These are phyloP conservation scores for Monosporascus sp. DNA, from an alignment of 2,329 filamentous ascomycete genomes.

Conservation along the genomic window DNA sequence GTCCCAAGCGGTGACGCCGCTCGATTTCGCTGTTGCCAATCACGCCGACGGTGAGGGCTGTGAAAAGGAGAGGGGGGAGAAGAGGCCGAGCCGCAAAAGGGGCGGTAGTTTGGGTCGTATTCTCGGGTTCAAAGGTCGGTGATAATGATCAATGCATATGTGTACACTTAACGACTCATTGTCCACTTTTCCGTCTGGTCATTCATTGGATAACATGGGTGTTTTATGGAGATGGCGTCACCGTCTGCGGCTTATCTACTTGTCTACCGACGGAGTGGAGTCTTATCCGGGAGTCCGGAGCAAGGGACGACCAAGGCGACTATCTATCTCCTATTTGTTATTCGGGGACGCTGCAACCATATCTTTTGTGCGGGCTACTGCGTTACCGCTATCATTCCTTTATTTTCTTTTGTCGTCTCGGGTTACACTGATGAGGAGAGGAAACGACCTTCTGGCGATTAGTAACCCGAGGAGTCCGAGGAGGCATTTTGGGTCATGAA, in stretches of 20 bases:
- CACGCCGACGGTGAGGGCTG: background rate
- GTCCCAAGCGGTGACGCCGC: no score
- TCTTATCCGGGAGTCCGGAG: background rate
- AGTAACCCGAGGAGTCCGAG: no score
- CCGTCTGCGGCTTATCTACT: no score
- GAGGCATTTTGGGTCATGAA: no score
- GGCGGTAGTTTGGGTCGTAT: conserved; percentile 25
- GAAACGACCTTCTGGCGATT: background rate
- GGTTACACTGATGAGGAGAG: background rate
- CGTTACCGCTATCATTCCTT: background rate
- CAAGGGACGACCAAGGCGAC: background rate
- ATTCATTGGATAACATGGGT: no score
- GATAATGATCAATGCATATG: no score
- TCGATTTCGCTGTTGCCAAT: background rate
- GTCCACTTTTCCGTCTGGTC: background rate
- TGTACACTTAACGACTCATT: no score
- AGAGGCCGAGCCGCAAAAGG: conserved; percentile 14
- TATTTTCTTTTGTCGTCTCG: background rate
- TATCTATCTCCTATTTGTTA: background rate
- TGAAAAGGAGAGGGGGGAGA: conserved; percentile 1
- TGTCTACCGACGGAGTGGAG: no score
- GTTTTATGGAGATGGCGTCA: no score
- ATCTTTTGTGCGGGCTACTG: background rate
- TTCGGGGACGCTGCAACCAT: background rate
- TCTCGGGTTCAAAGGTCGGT: conserved; percentile 20